phyloP scores from a whole-genome alignment of 768 basidiomycete genomes.

The Termitomyces bulborhizus region DNA sequence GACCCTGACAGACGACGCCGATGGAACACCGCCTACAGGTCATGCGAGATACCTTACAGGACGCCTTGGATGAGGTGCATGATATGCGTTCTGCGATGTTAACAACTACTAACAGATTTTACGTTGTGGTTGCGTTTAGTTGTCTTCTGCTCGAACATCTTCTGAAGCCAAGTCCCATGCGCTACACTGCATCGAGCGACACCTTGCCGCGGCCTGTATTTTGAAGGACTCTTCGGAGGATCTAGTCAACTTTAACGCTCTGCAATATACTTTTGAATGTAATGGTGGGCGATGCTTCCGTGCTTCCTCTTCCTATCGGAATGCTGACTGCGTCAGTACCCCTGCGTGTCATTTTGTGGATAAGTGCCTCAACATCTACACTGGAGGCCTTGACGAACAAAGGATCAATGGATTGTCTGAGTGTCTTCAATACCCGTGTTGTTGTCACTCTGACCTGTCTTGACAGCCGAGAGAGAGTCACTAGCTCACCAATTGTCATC shows the following conservation, averaged over 20 bases:
- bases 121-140: slow-evolving; percentile 31
- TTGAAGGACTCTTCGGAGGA: slow-evolving; percentile 35
- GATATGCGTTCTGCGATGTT: neutral
- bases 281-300: slow-evolving; percentile 48
- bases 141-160: slow-evolving; percentile 57
- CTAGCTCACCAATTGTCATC: slow-evolving; percentile 43
- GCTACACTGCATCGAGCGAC: slow-evolving; percentile 48
- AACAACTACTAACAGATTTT: neutral
- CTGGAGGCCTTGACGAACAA: slow-evolving; percentile 47
- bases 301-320: neutral
- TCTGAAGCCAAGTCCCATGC: slow-evolving; percentile 45
- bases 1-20: slow-evolving; percentile 4
- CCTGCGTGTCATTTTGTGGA: slow-evolving; percentile 58
- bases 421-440: neutral
- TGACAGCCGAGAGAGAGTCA: slow-evolving; percentile 29
- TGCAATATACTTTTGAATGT: slow-evolving; percentile 80
- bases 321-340: slow-evolving; percentile 43
- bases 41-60: slow-evolving; percentile 46
- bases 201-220: slow-evolving; percentile 45
- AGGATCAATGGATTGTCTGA: slow-evolving; percentile 40
- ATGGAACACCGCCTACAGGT: slow-evolving; percentile 22
- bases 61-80: slow-evolving; percentile 66
- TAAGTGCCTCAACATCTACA: slow-evolving; percentile 40
- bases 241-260: slow-evolving; percentile 48
- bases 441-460: slow-evolving; percentile 3